phyloP scores from a whole-genome alignment of 345 rosid genomes.

The Leavenworthia alabamica region DNA sequence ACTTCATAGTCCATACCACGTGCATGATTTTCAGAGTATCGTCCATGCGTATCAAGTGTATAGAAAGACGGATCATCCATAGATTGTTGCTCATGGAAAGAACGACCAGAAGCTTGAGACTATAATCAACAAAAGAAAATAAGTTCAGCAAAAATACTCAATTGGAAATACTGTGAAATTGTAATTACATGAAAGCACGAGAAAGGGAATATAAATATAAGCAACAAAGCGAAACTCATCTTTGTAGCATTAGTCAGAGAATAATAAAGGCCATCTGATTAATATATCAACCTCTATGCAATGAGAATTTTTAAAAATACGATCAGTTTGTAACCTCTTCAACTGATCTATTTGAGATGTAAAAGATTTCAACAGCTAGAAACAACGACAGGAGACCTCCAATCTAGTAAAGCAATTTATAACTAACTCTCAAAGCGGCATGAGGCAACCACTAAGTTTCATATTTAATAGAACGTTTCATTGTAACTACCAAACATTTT shows the following conservation, averaged over 20 bases:
- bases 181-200: background rate
- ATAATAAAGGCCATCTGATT: background rate
- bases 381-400: background rate
- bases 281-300: background rate
- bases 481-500: background rate
- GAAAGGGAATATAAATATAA: no score
- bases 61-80: conserved; percentile 49
- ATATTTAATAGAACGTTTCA: background rate
- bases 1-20: conserved; percentile 46
- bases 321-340: background rate
- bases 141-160: background rate
- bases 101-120: conserved; percentile 47
- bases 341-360: background rate
- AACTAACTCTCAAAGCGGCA: background rate
- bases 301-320: background rate
- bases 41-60: conserved; percentile 49
- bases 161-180: background rate
- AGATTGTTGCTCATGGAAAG: conserved; percentile 59
- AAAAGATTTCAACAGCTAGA: background rate
- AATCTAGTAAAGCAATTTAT: background rate
- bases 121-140: conserved; percentile 14
- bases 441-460: background rate
- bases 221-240: background rate
- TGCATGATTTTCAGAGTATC: conserved; percentile 45
- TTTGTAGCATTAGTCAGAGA: background rate